Base-by-base conservation (phyloP, 2,329 filamentous ascomycete species). In the Setomelanomma holmii region DNA sequence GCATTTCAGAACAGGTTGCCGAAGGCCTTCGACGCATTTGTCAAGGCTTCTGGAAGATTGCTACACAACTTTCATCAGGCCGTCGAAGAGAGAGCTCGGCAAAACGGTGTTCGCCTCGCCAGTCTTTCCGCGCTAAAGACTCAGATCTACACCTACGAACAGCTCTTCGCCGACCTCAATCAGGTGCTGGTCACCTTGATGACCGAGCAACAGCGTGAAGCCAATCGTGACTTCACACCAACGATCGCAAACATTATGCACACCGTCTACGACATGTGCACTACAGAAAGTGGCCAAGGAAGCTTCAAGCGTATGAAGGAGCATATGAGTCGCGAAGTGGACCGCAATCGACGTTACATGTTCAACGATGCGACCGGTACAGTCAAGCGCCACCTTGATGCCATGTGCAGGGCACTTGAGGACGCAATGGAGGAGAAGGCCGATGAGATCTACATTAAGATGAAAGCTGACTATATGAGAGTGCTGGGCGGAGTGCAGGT, bases 171-270 rank as follows among this genome's bases (percentile, higher is more conserved):
- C 1, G 68, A 75, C 5, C 50, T 81, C 0, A 69, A 71, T 2
- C 53, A 46, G 0, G 53, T 55, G 4, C 67, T 80, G 35, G 55
- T 71, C 1, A 59, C 60, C 1, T 56, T 58, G 2, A 77, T 85
- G 56, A 80, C 72, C 0, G 69, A 75, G 4, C 54, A 72, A 4
- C 83, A 86, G 60, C 77, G 80, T 22, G 79, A 83, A 3, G 79
- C 80, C 14, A 86, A 79, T 59, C 80, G 84, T 4, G 73, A 80
- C 27, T 85, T 86, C 49, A 77, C 75, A 0, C 83, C 82, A 0
- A 73, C 74, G 2, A 78, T 87, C 46, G 64, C 71, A 4, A 38
- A 58, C 1, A 69, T 67, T 24, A 84, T 87, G 79, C 54, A 57
- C 1, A 52, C 67, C 2, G 78, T 75, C 0, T 87, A 87, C 61